phyloP scores from a whole-genome alignment of 352 stramenopile genomes.

The Pythium diclinum region DNA sequence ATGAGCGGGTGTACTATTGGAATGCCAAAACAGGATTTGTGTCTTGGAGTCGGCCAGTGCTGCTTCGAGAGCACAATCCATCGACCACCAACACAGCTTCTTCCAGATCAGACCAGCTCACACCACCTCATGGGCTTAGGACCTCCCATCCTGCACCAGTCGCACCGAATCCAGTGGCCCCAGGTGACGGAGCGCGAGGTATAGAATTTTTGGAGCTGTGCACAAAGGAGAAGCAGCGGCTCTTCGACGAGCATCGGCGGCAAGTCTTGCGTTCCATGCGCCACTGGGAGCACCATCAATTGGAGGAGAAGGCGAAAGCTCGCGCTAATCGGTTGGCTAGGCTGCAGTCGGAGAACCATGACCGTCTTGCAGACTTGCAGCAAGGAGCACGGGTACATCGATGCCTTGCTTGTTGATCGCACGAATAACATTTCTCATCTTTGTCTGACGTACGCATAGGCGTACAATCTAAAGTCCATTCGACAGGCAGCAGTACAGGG shows the following conservation, averaged over 20 bases:
- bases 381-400: conserved; percentile 5
- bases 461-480: conserved; percentile 66
- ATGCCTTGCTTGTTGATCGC: background rate
- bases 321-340: conserved; percentile 8
- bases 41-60: background rate
- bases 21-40: conserved; percentile 4
- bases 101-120: background rate
- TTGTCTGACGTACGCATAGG: conserved; percentile 25
- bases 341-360: conserved; percentile 17
- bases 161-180: background rate
- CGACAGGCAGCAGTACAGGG: conserved; percentile 62
- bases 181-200: background rate
- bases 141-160: background rate
- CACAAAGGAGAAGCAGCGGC: conserved; percentile 4
- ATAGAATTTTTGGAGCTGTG: conserved; percentile 5
- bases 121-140: background rate
- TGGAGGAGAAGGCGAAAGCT: conserved; percentile 5
- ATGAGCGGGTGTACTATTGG: background rate
- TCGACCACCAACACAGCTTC: background rate
- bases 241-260: conserved; percentile 9
- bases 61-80: background rate
- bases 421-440: background rate
- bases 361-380: conserved; percentile 3
- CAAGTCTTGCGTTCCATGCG: conserved; percentile 15
- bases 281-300: conserved; percentile 17